phyloP scores from a whole-genome alignment of 2,329 filamentous ascomycete species.

The Curvularia sp. region DNA sequence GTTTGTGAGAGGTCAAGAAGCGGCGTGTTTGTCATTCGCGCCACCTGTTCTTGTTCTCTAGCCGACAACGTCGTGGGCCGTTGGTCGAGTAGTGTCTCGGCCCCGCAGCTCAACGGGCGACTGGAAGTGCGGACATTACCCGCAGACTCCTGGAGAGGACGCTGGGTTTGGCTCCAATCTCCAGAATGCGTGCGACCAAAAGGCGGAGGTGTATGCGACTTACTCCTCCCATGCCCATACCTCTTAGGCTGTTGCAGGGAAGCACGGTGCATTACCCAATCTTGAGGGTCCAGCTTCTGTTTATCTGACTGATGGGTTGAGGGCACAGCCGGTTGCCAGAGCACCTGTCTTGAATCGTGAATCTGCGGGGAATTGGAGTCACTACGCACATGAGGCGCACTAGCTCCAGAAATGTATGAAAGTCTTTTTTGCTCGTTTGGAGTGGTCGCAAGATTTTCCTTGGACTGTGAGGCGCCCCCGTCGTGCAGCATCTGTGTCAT shows the following conservation, averaged over 20 bases:
- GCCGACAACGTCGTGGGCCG: conserved; percentile 74
- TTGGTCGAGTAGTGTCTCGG: conserved; percentile 61
- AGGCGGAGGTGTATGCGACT: conserved; percentile 59
- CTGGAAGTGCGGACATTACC: conserved; percentile 38
- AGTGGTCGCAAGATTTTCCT: conserved; percentile 41
- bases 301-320: conserved; percentile 57
- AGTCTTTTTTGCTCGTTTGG: conserved; percentile 41
- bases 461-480: conserved; percentile 38
- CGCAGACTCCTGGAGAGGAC: conserved; percentile 35
- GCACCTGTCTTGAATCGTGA: conserved; percentile 70
- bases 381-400: conserved; percentile 53
- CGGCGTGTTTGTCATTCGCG: conserved; percentile 78
- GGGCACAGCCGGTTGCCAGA: conserved; percentile 78
- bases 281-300: conserved; percentile 73
- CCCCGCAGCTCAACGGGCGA: conserved; percentile 58
- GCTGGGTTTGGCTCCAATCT: conserved; percentile 54
- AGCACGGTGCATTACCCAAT: conserved; percentile 82
- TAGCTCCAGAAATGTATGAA: conserved; percentile 40
- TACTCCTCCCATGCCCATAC: conserved; percentile 64
- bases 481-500: conserved; percentile 52
- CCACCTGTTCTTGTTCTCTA: conserved; percentile 87
- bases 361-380: conserved; percentile 45
- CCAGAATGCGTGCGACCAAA: conserved; percentile 54
- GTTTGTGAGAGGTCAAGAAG: conserved; percentile 70
- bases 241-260: conserved; percentile 58